Evolutionary conservation across 768 basidiomycete genomes (phyloP), one percentile per base, ranked within the genome.

Genomic region (Podaxis sp.): DNA sequence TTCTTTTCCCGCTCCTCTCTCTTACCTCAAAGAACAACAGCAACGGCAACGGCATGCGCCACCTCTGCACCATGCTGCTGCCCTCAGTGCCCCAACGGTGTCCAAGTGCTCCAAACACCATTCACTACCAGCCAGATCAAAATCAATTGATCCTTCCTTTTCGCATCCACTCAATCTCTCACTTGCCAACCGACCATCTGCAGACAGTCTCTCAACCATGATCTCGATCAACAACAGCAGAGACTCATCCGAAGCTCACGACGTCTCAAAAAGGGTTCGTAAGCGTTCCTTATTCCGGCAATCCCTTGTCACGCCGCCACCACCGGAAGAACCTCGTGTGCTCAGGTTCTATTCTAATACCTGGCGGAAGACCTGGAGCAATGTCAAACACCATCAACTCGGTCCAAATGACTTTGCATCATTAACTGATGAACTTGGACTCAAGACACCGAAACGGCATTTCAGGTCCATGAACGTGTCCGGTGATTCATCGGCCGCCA

Each of bases 1-100:
- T 59, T 83, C 80, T 7, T 91, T 92, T 70, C 91, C 91, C 23
- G 82, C 88, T 5, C 91, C 91, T 0, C 76, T 93, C 4, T 86
- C 86, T 13, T 84, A 81, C 62, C 61, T 68, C 53, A 55, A 55
- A 36, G 47, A 54, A 40, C 55, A 62, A 11, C 63, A 64, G 25
- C 62, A 64, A 10, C 57, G 55, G 37, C 52, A 53, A 47, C 56
- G 55, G 14, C 65, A 64, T 25, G 61, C 62, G 14, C 51, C 53
- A 38, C 66, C 63, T 60, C 51, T n/a, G 38, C n/a, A 44, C 42
- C 42, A 16, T 18, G 4, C 16, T 18, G n/a, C 16, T n/a, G 42
- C 6, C 37, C 61, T 18, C 44, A 42, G 35, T 58, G 47, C 48
- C 37, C 57, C 18, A 10, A 37, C 55, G 51, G 60, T 55, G 25